Conservation (phyloP, 805 yeast species). For the Myxozyma sirexii region DNA sequence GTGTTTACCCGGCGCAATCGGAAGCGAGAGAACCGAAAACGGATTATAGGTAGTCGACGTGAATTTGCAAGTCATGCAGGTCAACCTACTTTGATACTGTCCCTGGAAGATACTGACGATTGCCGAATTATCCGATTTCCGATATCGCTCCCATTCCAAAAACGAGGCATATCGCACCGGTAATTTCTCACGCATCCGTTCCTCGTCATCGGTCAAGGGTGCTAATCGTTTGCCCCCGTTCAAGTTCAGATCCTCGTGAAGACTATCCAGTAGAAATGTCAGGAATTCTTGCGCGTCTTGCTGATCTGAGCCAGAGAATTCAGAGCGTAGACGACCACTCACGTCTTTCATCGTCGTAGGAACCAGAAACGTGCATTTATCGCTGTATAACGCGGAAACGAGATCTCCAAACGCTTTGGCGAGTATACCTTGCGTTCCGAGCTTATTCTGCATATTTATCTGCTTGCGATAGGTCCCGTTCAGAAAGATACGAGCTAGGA, state of each 20-base stretch:
- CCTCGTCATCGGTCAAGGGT: conserved; percentile 72
- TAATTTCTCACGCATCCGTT: conserved; percentile 66
- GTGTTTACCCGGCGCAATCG: conserved; percentile 60
- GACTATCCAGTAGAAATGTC: conserved; percentile 69
- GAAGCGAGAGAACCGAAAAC: conserved; percentile 76
- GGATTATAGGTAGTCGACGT: conserved; percentile 88
- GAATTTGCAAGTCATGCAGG: conserved; percentile 68
- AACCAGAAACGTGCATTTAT: conserved; percentile 52
- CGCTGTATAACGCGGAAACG: conserved; percentile 54
- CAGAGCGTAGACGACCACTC: conserved; percentile 65
- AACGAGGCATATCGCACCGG: conserved; percentile 82
- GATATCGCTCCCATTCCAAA: conserved; percentile 88
- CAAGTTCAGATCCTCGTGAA: conserved; percentile 82
- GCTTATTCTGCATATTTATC: conserved; percentile 68
- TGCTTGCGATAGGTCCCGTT: conserved; percentile 62
- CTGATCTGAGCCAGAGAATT: conserved; percentile 69
- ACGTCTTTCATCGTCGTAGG: conserved; percentile 69
- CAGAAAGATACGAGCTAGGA: conserved; percentile 63
- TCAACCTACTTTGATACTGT: conserved; percentile 77
- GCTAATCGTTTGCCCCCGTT: conserved; percentile 58
- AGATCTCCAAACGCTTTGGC: conserved; percentile 69
- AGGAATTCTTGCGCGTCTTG: conserved; percentile 87
- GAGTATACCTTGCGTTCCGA: conserved; percentile 81
- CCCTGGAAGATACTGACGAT: conserved; percentile 86
- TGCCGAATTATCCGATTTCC: conserved; percentile 74